Conservation (phyloP, 1,139 yeast species). For the Candida mesenterica region DNA sequence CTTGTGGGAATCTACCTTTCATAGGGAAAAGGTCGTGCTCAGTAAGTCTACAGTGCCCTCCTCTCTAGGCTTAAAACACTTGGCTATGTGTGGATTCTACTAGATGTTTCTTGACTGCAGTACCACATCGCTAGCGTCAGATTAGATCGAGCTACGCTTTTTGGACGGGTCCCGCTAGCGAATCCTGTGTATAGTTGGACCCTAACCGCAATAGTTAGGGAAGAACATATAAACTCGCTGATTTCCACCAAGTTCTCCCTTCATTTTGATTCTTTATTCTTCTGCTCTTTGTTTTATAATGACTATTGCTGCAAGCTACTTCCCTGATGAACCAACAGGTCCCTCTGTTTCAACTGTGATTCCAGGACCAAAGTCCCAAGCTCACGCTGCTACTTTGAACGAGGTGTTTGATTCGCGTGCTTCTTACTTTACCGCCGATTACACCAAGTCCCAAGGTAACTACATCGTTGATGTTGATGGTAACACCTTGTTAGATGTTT, state of each 20-base stretch:
- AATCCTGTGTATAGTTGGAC: no score
- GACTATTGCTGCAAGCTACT: slow-evolving; percentile 53
- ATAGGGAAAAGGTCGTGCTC: no score
- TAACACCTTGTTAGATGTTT: slow-evolving; percentile 63
- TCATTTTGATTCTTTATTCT: not conserved
- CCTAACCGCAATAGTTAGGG: no score
- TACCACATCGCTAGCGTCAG: no score
- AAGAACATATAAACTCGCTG: not conserved
- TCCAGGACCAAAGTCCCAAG: slow-evolving; percentile 65
- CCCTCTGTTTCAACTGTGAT: slow-evolving; percentile 55
- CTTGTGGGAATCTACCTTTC: no score
- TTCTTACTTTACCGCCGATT: slow-evolving; percentile 67
- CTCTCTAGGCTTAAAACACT: no score
- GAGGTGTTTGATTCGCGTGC: slow-evolving; percentile 64
- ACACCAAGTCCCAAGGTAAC: slow-evolving; percentile 66
- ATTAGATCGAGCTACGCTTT: no score
- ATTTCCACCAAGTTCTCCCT: not conserved
- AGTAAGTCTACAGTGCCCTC: no score
- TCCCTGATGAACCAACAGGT: slow-evolving; percentile 63
- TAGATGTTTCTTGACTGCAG: no score
- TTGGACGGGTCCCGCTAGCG: no score
- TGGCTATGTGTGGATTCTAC: no score
- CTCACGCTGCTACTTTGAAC: slow-evolving; percentile 45
- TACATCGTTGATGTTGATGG: slow-evolving; percentile 74
- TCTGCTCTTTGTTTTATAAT: slow-evolving; percentile 11